Evolutionary conservation across 805 yeast species (phyloP), one percentile per base, ranked within the genome.

Genomic region (Kodamaea hsintzibuensis): DNA sequence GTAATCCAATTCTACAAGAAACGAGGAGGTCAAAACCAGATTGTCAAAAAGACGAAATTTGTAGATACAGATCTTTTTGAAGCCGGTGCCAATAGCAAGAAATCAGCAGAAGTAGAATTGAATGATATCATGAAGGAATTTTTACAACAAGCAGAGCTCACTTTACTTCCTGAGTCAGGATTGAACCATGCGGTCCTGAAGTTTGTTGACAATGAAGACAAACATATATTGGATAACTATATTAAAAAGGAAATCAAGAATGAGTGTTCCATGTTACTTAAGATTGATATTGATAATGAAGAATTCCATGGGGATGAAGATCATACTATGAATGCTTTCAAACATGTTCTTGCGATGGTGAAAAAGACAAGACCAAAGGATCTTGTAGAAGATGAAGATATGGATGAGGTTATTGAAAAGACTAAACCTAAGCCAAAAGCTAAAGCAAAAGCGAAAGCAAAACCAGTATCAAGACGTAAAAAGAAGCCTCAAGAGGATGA

Each of bases 141-240:
- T 44, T 69, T 93, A 53, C 74, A 79, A 39, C 85, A 85, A 42
- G 82, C 89, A 51, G 81, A 84, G 52, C 72, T 93, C 44, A 77
- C 85, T 2, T 69, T 93, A 44, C 68, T 93, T n/a, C 88, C 91
- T 0, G 93, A 89, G 58, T 69, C 74, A 9, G 96, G 95, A 0
- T 78, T 92, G 66, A 83, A 83, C 48, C 82, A 84, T 35, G 93
- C 96, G 0, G 81, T 95, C 1, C 80, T 81, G 51, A 80, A 78
- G 53, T 88, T 84, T 65, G 85, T 95, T 3, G 91, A 86, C 44
- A 90, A 89, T 59, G 97, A 91, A 55, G 97, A 92, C 66, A 89
- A 86, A 63, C 72, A 76, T 37, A 84, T 92, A 0, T 71, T 93
- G 49, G 83, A 81, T 42, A 81, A 78, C n/a, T 87, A 82, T 60